Base-by-base conservation (phyloP, 306 rosid genomes). In the Biancaea sappan region DNA sequence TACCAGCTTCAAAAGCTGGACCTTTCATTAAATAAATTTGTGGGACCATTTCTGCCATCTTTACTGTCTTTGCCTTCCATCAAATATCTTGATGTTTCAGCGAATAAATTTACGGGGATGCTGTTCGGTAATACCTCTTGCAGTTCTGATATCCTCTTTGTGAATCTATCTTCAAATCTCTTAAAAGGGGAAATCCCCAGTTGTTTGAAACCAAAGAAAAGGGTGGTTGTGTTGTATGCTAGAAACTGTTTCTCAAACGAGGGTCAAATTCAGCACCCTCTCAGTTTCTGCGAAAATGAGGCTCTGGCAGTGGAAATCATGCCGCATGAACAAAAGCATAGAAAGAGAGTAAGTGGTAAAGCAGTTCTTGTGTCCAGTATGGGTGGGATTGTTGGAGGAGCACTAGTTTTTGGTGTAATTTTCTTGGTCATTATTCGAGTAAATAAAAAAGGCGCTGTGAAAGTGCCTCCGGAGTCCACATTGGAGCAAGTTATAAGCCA, bases 1-100 rank as follows among this genome's bases (percentile, higher is more conserved):
- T 88, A 88, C 76, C 92, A 84, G 41, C 96, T 94, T 57, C 91
- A 88, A 75, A 92, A 75, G 82, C 78, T 94, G 15, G 99, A 92
- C 82, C 81, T 94, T 76, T 92, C 99, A 52, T 40, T 84, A 37
- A 94, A 94, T 72, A 74, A 61, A 48, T 89, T 94, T 82, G 89
- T 94, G 41, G 99, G 96, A 12, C 95, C 96, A 3, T 88, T 94
- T 76, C 38, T 65, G 59, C 84, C 89, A 24, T 80, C 90, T 3
- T 75, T 92, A 22, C 47, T 94, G 47, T 81, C 89, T 25, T 80
- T 94, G 8, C 97, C 97, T 75, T 92, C 95, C 18, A 81, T 92
- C 21, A 86, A 34, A 29, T 92, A 92, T 75, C 85, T 92, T 52
- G 96, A 94, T 66, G 28, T 91, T 63, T 86, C 95, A 4, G 88